phyloP scores from a whole-genome alignment of 1,139 yeast species.

The Eremothecium coryli region DNA sequence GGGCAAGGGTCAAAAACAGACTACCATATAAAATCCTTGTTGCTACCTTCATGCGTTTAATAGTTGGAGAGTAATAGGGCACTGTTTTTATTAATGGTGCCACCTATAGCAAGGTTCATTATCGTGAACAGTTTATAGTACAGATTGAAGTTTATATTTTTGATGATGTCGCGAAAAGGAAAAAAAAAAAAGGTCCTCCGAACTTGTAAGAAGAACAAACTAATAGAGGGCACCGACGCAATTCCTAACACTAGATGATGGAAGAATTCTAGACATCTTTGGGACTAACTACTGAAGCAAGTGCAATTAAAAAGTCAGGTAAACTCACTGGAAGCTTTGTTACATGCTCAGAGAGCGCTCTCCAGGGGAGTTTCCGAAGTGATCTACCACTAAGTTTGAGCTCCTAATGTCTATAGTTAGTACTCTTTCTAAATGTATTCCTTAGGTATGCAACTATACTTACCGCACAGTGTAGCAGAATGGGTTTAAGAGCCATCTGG shows the following conservation, averaged over 20 bases:
- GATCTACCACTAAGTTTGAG: constrained; percentile 25
- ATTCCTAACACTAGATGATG: too few relatives aligned
- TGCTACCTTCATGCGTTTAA: background rate
- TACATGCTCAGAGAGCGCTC: constrained; percentile 25
- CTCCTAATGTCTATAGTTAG: constrained; percentile 1
- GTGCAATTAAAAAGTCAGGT: constrained; percentile 20
- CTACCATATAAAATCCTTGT: constrained; percentile 3
- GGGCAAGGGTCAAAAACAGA: constrained; percentile 6
- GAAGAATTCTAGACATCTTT: too few relatives aligned
- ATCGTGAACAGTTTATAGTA: too few relatives aligned
- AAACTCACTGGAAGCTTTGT: constrained; percentile 20
- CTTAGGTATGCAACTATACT: constrained; percentile 11
- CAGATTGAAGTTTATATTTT: too few relatives aligned
- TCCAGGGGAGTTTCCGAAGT: constrained; percentile 23
- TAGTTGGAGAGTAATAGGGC: background rate
- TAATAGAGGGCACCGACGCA: too few relatives aligned
- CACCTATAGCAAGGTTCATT: too few relatives aligned
- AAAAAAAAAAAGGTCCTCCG: too few relatives aligned
- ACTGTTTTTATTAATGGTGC: too few relatives aligned
- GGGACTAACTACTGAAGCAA: constrained; percentile 15
- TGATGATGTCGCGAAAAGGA: too few relatives aligned
- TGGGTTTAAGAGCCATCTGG: constrained; percentile 10
- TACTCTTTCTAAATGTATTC: too few relatives aligned
- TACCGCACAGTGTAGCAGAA: constrained; percentile 23
- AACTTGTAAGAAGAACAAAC: too few relatives aligned